These are phyloP conservation scores for Colletotrichum nymphaeae DNA, from an alignment of 2,329 filamentous ascomycete genomes.

Conservation along the genomic window DNA sequence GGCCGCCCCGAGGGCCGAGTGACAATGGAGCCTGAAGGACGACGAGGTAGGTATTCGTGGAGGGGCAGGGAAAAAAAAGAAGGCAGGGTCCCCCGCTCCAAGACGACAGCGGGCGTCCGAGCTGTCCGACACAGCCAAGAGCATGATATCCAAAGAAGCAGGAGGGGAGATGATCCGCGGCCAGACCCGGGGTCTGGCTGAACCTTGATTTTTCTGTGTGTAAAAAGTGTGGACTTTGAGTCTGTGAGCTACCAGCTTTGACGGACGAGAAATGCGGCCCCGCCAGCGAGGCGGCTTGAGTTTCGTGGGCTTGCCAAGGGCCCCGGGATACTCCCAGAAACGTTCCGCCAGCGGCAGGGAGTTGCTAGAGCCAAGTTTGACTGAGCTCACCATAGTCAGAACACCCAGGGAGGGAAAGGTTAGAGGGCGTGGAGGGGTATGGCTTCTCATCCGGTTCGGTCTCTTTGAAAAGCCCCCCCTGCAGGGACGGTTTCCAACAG, in stretches of 20 bases:
- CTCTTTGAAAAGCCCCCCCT: not conserved
- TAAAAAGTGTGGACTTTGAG: not conserved
- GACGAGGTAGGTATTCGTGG: not conserved
- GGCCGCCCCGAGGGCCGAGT: not conserved
- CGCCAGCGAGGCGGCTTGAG: conserved; percentile 1
- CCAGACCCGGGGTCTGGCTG: not conserved
- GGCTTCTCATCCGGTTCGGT: not conserved
- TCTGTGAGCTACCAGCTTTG: not conserved
- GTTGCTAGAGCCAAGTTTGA: conserved; percentile 1
- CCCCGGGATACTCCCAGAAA: conserved; percentile 11
- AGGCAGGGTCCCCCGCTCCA: not conserved
- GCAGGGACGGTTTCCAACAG: not conserved
- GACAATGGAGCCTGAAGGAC: not conserved
- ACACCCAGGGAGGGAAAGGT: no score
- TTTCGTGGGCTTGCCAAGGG: conserved; percentile 8
- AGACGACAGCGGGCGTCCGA: conserved; percentile 8
- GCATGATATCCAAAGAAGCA: not conserved
- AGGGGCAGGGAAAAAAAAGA: not conserved
- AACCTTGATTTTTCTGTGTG: conserved; percentile 9
- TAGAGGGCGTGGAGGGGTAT: no score
- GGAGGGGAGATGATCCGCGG: conserved; percentile 17
- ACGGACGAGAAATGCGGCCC: not conserved
- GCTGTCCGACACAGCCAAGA: conserved; percentile 7
- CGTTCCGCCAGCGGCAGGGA: not conserved
- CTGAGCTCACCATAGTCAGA: not conserved